Evolutionary conservation across 1,139 yeast species (phyloP), one percentile per base, ranked within the genome.

Genomic region (Geotrichum australiense): DNA sequence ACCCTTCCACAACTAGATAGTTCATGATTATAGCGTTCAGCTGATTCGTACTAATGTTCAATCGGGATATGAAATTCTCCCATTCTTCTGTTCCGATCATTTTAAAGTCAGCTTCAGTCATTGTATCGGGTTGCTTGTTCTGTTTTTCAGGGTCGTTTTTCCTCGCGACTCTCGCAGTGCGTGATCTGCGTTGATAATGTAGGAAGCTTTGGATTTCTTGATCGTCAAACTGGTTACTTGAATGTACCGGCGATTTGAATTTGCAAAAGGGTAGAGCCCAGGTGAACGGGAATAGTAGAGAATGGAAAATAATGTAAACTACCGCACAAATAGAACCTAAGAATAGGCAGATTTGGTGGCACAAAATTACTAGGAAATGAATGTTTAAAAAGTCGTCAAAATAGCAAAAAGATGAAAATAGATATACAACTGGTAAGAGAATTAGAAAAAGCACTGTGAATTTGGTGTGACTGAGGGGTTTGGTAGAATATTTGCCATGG

Each of bases 1-100:
- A 62, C 12, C 70, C 70, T 41, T 65, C 65, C 18, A 61, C 57
- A 6, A 66, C 52, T 26, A 65, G 55, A 41, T 63, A 66, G 51
- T 66, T 63, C 59, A 66, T 55, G 20, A 65, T 57, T 35, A 65
- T 43, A 15, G 58, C 48, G 49, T 65, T 62, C 32, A 65, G 50
- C 28, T 55, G 63, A 5, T n/a, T 16, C 4, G 35, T 31, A 15
- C 20, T 29, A 11, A 29, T 29, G n/a, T 18, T 18, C 32, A 29
- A 15, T 15, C 10, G n/a, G 7, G 15, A 8, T 7, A 19, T 30
- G 15, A 19, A 19, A n/a, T 10, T n/a, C 35, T 19, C 10, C 15
- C n/a, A 14, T 25, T 11, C 16, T 16, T 14, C 16, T 27, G 8
- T 18, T 2, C 6, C 11, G 26, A 11, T 11, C 19, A 22, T 2